Evolutionary conservation across 441 rosid species (phyloP).

Genomic region (Arabidopsis lyrata): DNA sequence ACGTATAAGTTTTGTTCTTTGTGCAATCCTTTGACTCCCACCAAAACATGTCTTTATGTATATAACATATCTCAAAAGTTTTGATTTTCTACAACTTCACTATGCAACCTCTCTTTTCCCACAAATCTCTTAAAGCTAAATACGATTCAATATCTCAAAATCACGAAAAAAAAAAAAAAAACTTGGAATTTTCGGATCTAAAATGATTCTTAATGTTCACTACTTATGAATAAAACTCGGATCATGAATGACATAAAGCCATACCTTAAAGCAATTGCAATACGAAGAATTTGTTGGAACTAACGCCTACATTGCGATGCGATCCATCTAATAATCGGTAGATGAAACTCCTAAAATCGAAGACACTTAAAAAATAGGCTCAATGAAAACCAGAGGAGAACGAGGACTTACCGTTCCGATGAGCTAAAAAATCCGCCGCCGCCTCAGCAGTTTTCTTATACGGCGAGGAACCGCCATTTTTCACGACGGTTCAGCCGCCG

Average conservation of each 20-base stretch:
- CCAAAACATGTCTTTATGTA: slow-evolving; percentile 33
- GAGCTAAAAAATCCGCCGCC: background rate
- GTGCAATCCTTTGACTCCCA: slow-evolving; percentile 42
- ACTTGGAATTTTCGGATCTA: background rate
- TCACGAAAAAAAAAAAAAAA: too few relatives aligned
- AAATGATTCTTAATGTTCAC: background rate
- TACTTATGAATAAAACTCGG: background rate
- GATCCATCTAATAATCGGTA: background rate
- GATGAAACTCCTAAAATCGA: slow-evolving; percentile 2
- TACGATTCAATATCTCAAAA: too few relatives aligned
- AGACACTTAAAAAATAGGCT: background rate
- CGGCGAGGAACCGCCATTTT: background rate
- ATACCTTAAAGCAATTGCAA: slow-evolving; percentile 8
- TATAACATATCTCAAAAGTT: slow-evolving; percentile 27
- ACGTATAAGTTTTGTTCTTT: slow-evolving; percentile 38
- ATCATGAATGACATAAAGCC: background rate
- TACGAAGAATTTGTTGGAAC: background rate
- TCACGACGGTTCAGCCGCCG: slow-evolving; percentile 28
- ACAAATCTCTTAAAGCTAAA: background rate
- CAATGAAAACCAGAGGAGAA: background rate
- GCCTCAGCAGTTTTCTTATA: background rate
- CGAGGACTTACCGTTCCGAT: background rate
- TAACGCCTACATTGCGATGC: slow-evolving; percentile 11
- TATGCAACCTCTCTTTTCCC: slow-evolving; percentile 15
- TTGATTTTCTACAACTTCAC: slow-evolving; percentile 14